phyloP scores from a whole-genome alignment of 2,329 filamentous ascomycete species.

The Furcasterigmium sp. region DNA sequence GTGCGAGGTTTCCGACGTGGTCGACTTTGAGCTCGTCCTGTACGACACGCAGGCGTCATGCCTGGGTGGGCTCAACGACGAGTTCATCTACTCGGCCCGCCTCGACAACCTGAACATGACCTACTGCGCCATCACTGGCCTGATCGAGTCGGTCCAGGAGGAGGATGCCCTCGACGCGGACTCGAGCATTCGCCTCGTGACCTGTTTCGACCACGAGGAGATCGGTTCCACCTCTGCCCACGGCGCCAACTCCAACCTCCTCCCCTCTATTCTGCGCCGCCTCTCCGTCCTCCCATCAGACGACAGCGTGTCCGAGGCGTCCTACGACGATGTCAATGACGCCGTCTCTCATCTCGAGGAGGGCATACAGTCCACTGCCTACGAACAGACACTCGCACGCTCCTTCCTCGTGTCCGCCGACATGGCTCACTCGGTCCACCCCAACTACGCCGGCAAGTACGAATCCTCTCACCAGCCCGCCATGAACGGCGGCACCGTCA shows the following conservation, averaged over 20 bases:
- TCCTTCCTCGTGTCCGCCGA: conserved; percentile 95
- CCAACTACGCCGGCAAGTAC: conserved; percentile 91
- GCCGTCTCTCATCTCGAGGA: conserved; percentile 52
- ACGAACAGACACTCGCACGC: conserved; percentile 84
- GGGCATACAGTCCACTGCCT: conserved; percentile 66
- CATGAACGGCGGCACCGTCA: conserved; percentile 94
- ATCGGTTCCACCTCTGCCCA: conserved; percentile 91
- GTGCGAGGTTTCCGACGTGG: conserved; percentile 63
- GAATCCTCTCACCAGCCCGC: conserved; percentile 85
- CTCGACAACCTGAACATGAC: conserved; percentile 97
- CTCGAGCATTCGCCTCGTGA: conserved; percentile 79
- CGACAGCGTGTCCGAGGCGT: conserved; percentile 51
- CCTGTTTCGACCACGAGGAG: conserved; percentile 97
- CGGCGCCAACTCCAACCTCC: conserved; percentile 85
- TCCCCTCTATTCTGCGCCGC: conserved; percentile 81
- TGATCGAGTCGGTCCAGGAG: conserved; percentile 72
- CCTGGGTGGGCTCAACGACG: conserved; percentile 84
- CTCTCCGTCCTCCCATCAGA: conserved; percentile 71
- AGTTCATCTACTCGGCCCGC: conserved; percentile 93
- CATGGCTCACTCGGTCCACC: conserved; percentile 95
- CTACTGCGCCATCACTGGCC: conserved; percentile 80
- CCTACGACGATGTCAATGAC: conserved; percentile 52
- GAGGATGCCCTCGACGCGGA: conserved; percentile 66
- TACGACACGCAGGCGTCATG: conserved; percentile 92
- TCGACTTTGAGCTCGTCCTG: conserved; percentile 95